Evolutionary conservation across 2,329 filamentous ascomycete genomes (phyloP), one percentile per base, ranked within the genome.

Genomic region (Aspergillus arachidicola): DNA sequence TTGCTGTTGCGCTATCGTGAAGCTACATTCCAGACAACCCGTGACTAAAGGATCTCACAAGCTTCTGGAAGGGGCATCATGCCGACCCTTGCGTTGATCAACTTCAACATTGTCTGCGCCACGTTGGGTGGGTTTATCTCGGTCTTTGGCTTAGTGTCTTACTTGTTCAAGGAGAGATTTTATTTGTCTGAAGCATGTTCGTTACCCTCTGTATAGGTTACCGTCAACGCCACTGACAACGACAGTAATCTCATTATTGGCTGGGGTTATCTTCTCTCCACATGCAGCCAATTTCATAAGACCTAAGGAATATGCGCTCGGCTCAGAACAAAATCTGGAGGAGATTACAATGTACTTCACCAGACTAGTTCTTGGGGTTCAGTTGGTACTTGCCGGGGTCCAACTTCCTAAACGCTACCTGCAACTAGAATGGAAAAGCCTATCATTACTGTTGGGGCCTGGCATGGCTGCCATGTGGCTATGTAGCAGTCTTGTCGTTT

Each of bases 381-480:
- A 97, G 79, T 86, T 97, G 12, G 92, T 97, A 10, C 83, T 97
- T 7, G 93, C 93, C 0, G 94, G 94, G 6, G 88, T 97, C 0
- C 93, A 97, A 75, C 83, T 97, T 7, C 94, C 94, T 0, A 92
- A 89, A 73, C 89, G 91, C 64, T 97, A 97, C 71, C 82, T 97
- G 26, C 81, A 85, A 74, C 87, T 82, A 68, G 88, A 97, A 87
- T 94, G 91, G 91, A 91, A 87, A 72, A 86, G 91, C 11, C 80
- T 97, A 23, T 78, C 86, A 1, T 79, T 94, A 12, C 85, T 97
- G 21, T 85, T 97, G 7, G 93, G 93, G 0, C 94, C 93, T 0
- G 88, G 91, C 46, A 96, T 97, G 93, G 86, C 86, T 1, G 80
- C 82, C 64, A 97, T 97, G 93, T 97, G 94, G 94, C 69, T 96